A percentile compares a stretch with the other conserved stretches of the same genome.
These are phyloP conservation scores for Diversispora epigaea DNA, from an alignment of 192 early-diverging fungal species.

Conservation along the genomic window DNA sequence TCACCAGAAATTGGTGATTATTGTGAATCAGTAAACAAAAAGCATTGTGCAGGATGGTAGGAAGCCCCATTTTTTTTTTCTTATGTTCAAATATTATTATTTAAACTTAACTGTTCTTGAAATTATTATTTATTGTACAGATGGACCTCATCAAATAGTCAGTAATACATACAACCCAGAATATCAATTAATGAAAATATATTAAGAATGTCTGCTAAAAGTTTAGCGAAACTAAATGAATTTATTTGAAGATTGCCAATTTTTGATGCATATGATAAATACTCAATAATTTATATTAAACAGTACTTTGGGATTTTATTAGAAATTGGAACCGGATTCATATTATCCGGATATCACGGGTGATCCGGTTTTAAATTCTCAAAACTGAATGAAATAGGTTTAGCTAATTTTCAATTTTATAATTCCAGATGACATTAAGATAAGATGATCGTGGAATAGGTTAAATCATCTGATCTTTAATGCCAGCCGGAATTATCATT, in stretches of 20 bases:
- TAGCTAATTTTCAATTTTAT: too few species aligned
- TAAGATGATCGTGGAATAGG: too few species aligned
- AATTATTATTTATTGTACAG: slow-evolving; percentile 13
- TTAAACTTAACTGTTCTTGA: neutral
- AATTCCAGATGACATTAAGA: too few species aligned
- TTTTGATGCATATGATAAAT: slow-evolving; percentile 13
- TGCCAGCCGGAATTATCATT: too few species aligned
- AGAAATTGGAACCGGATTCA: too few species aligned
- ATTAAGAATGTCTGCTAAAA: slow-evolving; percentile 1
- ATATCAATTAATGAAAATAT: slow-evolving; percentile 21
- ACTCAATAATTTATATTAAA: slow-evolving; percentile 24
- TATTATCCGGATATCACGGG: too few species aligned
- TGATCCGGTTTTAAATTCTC: too few species aligned
- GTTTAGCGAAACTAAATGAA: slow-evolving; percentile 8
- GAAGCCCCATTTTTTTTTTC: neutral
- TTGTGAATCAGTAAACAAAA: neutral
- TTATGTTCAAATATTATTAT: slow-evolving; percentile 8
- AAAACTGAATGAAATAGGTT: too few species aligned
- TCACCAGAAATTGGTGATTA: neutral
- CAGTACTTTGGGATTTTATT: slow-evolving; percentile 28
- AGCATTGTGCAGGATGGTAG: neutral
- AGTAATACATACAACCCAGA: slow-evolving; percentile 5
- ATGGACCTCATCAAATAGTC: slow-evolving; percentile 22
- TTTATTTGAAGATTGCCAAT: slow-evolving; percentile 10
- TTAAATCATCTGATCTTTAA: too few species aligned